These are phyloP conservation scores for Colletotrichum noveboracense DNA, from an alignment of 2,329 filamentous ascomycete species.

Conservation along the genomic window DNA sequence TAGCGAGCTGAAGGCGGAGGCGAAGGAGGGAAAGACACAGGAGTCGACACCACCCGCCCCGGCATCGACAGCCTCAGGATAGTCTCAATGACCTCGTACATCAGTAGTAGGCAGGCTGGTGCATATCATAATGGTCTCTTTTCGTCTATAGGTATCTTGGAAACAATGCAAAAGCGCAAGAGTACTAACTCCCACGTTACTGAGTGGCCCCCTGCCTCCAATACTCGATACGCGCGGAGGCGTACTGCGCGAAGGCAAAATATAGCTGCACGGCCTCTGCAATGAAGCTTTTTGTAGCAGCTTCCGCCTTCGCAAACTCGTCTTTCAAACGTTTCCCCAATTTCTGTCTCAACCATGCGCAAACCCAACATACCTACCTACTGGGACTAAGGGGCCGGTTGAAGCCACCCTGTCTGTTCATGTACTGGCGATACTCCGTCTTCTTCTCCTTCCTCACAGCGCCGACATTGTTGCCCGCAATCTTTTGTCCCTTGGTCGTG, in stretches of 20 bases:
- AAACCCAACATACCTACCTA: conserved; percentile 30
- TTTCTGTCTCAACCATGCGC: neutral
- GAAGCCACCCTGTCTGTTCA: conserved; percentile 85
- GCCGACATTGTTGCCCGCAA: conserved; percentile 85
- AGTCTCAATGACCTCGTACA: neutral
- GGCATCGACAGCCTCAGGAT: conserved; percentile 14
- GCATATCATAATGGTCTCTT: neutral
- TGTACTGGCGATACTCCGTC: conserved; percentile 95
- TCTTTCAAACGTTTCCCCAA: neutral
- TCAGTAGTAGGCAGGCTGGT: neutral
- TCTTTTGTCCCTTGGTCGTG: conserved; percentile 86
- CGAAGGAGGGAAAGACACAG: conserved; percentile 42
- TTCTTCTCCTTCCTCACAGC: conserved; percentile 91
- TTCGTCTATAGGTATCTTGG: conserved; percentile 10
- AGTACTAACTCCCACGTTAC: neutral
- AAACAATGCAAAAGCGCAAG: neutral
- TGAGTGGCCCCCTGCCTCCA: neutral
- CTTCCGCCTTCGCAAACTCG: neutral
- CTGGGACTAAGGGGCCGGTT: conserved; percentile 75
- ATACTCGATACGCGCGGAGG: neutral
- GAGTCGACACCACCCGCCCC: conserved; percentile 27
- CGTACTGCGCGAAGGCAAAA: neutral
- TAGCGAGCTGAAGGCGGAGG: conserved; percentile 58
- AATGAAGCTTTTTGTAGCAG: neutral
- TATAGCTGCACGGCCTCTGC: neutral